A percentile compares a stretch with the other conserved stretches of the same genome.
Conservation (phyloP, 306 rosid species). For the Gynostemma pentaphyllum region DNA sequence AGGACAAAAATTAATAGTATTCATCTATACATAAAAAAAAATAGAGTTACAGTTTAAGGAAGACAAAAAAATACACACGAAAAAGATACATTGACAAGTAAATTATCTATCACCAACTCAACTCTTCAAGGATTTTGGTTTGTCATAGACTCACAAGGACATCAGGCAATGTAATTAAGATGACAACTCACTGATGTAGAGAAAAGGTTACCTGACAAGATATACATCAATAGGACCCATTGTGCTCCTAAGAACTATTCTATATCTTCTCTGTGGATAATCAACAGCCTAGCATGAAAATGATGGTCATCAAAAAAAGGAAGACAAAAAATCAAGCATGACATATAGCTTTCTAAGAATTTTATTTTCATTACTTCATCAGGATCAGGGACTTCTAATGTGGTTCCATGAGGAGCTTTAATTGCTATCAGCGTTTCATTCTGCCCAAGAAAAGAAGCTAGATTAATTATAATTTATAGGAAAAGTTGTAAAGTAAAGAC, state of each 20-base stretch:
- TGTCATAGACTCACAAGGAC: background rate
- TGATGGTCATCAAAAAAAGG: slow-evolving; percentile 21
- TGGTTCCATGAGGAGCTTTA: slow-evolving; percentile 98
- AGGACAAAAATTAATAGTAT: background rate
- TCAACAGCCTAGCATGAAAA: slow-evolving; percentile 69
- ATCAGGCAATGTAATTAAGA: background rate
- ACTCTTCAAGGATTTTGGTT: background rate
- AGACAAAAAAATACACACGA: background rate
- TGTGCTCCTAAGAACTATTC: slow-evolving; percentile 91
- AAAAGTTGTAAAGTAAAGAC: background rate
- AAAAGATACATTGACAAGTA: background rate
- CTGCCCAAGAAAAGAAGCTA: slow-evolving; percentile 32
- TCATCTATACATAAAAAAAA: background rate
- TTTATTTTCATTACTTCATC: slow-evolving; percentile 51
- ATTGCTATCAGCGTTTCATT: slow-evolving; percentile 95
- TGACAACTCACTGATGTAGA: slow-evolving; percentile 9
- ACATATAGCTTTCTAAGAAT: background rate
- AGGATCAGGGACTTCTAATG: slow-evolving; percentile 97
- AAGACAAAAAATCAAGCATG: background rate
- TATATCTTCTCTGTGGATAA: slow-evolving; percentile 81
- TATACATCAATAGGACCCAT: slow-evolving; percentile 99
- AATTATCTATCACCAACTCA: background rate
- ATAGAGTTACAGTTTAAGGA: background rate
- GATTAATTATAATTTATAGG: slow-evolving; percentile 15
- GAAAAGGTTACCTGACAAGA: slow-evolving; percentile 72